Conservation (phyloP, 2,329 filamentous ascomycete genomes). For the Sarocladiaceae sp. region DNA sequence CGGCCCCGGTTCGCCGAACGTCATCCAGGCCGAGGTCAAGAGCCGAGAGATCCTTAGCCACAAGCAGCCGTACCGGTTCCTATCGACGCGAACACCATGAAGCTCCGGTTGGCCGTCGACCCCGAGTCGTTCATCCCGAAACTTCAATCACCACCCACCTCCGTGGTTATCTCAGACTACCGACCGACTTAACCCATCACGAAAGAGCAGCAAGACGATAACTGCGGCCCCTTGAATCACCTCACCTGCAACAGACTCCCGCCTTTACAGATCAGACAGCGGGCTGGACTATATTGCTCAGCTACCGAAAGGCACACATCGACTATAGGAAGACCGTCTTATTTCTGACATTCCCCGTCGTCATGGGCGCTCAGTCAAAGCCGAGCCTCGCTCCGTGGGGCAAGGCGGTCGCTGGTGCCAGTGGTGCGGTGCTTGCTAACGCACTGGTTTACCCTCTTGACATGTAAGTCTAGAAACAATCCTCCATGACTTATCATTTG, state of each 20-base stretch:
- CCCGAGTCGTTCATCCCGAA: background rate
- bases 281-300: no score
- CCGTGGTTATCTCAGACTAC: background rate
- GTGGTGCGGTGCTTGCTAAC: slow-evolving; percentile 91
- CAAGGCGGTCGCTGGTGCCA: slow-evolving; percentile 84
- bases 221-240: no score
- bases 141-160: background rate
- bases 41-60: slow-evolving; percentile 7
- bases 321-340: background rate
- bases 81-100: background rate
- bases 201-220: no score
- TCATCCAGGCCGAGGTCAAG: slow-evolving; percentile 11
- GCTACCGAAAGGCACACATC: no score
- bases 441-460: slow-evolving; percentile 93
- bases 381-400: slow-evolving; percentile 84
- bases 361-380: slow-evolving; percentile 58
- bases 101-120: background rate
- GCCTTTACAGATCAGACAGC: no score
- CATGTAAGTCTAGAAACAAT: slow-evolving; percentile 60
- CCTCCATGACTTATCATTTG: slow-evolving; percentile 2
- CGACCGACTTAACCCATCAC: no score
- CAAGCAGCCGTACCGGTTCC: background rate
- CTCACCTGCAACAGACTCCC: no score
- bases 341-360: background rate
- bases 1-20: slow-evolving; percentile 9